phyloP scores from a whole-genome alignment of 257 asterid species.

The Ocimum tenuiflorum region DNA sequence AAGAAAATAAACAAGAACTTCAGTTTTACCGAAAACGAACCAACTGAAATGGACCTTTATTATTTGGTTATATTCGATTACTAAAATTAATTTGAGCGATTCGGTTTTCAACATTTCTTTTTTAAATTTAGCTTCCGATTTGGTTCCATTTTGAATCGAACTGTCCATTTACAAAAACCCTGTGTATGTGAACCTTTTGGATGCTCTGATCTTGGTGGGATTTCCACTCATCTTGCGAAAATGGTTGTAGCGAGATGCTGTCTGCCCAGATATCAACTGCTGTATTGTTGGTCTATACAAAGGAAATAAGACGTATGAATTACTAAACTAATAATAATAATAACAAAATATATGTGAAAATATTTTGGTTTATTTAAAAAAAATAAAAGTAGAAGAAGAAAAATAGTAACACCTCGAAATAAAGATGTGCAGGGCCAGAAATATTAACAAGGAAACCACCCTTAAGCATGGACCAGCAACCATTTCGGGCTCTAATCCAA shows the following conservation, averaged over 20 bases:
- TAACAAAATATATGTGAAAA: background rate
- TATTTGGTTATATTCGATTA: no score
- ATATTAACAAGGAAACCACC: slow-evolving; percentile 41
- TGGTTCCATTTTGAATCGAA: no score
- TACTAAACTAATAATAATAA: no score
- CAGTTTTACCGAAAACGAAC: no score
- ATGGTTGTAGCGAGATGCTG: slow-evolving; percentile 58
- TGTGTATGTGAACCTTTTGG: slow-evolving; percentile 58
- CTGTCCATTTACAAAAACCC: no score
- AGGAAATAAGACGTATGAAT: no score
- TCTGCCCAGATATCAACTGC: slow-evolving; percentile 44
- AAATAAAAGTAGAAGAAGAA: background rate
- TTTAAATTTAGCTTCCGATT: no score
- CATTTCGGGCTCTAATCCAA: slow-evolving; percentile 37
- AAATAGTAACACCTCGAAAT: slow-evolving; percentile 36
- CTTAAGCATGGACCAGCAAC: slow-evolving; percentile 66
- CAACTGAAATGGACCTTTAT: no score
- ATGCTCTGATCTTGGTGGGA: slow-evolving; percentile 40
- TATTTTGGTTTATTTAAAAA: background rate
- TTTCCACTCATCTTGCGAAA: slow-evolving; percentile 47
- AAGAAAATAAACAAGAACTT: no score
- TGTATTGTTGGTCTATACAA: slow-evolving; percentile 32
- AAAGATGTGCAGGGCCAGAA: slow-evolving; percentile 35
- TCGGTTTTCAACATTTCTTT: no score
- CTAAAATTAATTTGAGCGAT: no score